phyloP scores from a whole-genome alignment of 2,329 filamentous ascomycete species.

The Dactylellina drechsleri region DNA sequence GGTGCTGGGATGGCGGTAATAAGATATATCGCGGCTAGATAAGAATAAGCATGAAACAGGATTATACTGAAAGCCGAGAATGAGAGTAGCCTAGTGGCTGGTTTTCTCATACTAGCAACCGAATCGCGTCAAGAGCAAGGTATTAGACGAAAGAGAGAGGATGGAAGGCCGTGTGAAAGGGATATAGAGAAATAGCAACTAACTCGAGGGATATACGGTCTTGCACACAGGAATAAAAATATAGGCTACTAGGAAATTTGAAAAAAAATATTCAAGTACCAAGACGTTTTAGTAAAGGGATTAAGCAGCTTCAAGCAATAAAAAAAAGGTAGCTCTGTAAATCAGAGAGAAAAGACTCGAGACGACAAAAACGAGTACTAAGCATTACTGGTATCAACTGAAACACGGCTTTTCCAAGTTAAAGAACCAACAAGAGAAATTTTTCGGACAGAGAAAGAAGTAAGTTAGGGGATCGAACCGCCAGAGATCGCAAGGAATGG shows the following conservation, averaged over 20 bases:
- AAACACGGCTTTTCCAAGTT: conserved; percentile 38
- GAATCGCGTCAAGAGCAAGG: conserved; percentile 22
- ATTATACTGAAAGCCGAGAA: conserved; percentile 4
- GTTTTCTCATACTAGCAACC: conserved; percentile 40
- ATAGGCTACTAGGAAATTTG: no score
- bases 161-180: neutral
- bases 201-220: neutral
- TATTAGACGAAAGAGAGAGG: neutral
- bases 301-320: neutral
- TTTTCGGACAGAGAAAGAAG: conserved; percentile 11
- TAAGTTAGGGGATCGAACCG: neutral
- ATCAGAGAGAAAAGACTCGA: conserved; percentile 11
- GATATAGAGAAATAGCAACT: neutral
- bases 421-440: conserved; percentile 6
- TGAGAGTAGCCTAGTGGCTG: conserved; percentile 37
- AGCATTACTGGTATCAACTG: conserved; percentile 37
- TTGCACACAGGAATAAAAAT: neutral
- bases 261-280: no score
- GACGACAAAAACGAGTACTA: conserved; percentile 8
- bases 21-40: neutral
- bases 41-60: conserved; percentile 5
- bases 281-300: no score
- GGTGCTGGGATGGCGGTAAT: neutral
- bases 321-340: neutral
- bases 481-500: conserved; percentile 7